These are phyloP conservation scores for Emmonsia crescens DNA, from an alignment of 2,329 filamentous ascomycete species.

Conservation along the genomic window DNA sequence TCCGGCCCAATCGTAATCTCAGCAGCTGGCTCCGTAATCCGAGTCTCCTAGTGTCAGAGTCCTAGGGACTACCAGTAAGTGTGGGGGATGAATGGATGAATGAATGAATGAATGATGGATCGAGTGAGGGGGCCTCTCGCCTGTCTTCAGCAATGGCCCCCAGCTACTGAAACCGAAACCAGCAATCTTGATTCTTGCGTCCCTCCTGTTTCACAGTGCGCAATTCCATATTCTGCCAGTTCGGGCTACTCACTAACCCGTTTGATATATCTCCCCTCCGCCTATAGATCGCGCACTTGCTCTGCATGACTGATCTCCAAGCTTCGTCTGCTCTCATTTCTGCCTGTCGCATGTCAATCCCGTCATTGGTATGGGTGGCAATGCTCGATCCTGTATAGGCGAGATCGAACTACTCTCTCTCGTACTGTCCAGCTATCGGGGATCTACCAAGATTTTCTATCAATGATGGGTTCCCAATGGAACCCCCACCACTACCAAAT, in stretches of 20 bases:
- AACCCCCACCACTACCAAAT: background rate
- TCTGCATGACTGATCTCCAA: background rate
- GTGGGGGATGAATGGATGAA: no score
- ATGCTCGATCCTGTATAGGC: background rate
- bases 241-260: background rate
- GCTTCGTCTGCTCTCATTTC: background rate
- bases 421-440: background rate
- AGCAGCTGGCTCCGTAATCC: background rate
- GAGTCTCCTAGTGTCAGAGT: background rate
- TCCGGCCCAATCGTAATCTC: slow-evolving; percentile 1
- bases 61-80: background rate
- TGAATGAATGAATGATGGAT: background rate
- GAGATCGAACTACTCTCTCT: background rate
- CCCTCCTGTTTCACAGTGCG: background rate
- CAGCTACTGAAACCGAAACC: background rate
- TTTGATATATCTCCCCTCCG: background rate
- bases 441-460: background rate
- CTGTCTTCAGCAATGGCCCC: background rate
- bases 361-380: background rate
- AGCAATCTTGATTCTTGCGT: background rate
- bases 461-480: background rate
- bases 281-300: background rate
- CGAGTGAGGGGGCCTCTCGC: background rate
- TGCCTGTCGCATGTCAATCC: background rate
- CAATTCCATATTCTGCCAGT: background rate